Evolutionary conservation across 2,329 filamentous ascomycete species (phyloP).

Genomic region (Botrytis medusae): DNA sequence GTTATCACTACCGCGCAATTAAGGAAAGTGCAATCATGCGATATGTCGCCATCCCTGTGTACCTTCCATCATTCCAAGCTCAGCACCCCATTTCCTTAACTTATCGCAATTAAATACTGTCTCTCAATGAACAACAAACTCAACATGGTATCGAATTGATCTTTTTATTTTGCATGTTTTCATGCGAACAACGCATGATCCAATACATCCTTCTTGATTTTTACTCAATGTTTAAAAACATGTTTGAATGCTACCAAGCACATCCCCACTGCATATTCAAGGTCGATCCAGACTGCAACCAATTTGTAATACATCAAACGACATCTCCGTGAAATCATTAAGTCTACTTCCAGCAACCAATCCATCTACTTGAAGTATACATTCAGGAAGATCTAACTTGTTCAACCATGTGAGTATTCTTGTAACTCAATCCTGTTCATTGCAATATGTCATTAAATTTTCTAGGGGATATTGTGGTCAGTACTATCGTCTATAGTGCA

Average conservation of each 20-base stretch:
- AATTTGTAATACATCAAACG: neutral
- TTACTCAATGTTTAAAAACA: neutral
- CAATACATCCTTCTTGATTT: neutral
- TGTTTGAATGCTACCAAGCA: neutral
- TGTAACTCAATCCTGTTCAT: neutral
- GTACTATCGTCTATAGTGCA: neutral
- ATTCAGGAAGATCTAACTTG: too few relatives aligned
- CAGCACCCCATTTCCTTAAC: neutral
- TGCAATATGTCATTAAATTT: neutral
- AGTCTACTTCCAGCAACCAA: neutral
- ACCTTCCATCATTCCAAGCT: neutral
- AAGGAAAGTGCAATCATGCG: neutral
- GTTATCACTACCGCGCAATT: fast-evolving
- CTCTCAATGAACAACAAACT: fast-evolving
- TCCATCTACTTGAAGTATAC: neutral
- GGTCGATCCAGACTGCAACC: neutral
- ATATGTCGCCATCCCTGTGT: neutral
- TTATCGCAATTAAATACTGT: neutral
- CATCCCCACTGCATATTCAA: fast-evolving
- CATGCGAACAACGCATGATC: neutral
- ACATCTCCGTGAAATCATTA: neutral
- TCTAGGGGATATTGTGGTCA: neutral
- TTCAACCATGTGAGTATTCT: neutral
- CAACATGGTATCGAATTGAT: neutral
- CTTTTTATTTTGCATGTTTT: neutral